phyloP scores from a whole-genome alignment of 345 rosid species.

The Euphorbia tirucalli region DNA sequence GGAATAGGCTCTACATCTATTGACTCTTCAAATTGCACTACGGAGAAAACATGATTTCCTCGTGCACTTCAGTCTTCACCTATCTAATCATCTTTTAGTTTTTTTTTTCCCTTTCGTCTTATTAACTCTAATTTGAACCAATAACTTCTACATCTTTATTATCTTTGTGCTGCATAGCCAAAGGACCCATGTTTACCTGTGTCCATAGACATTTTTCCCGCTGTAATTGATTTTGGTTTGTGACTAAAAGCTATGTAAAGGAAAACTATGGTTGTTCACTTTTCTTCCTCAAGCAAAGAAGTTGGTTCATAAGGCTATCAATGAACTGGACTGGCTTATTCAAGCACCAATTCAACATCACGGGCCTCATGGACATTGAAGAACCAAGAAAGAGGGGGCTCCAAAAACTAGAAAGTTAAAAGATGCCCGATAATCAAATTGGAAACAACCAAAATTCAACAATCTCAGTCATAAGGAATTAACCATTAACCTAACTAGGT shows the following conservation, averaged over 20 bases:
- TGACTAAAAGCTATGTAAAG: not conserved
- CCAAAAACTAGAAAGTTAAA: not conserved
- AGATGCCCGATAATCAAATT: not conserved
- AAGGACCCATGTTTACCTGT: not conserved
- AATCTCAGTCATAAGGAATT: too few relatives aligned
- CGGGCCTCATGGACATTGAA: not conserved
- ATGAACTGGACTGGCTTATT: not conserved
- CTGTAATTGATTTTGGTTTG: not conserved
- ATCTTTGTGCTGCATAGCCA: not conserved
- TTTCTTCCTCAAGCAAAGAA: not conserved
- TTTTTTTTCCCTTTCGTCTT: not conserved
- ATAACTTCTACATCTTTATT: too few relatives aligned
- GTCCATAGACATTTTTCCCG: too few relatives aligned
- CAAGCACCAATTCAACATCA: not conserved
- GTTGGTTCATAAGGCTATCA: not conserved
- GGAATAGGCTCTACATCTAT: not conserved
- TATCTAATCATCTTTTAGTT: not conserved
- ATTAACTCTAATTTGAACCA: not conserved
- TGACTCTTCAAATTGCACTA: not conserved
- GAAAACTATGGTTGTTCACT: not conserved
- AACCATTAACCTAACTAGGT: too few relatives aligned
- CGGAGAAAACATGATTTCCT: not conserved
- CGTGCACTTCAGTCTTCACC: not conserved
- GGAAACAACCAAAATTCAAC: not conserved
- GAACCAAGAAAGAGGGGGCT: not conserved